Percentiles rank a stretch among this genome's conserved stretches.
These are phyloP conservation scores for Diaporthe citrichinensis DNA, from an alignment of 2,329 filamentous ascomycete genomes.

Conservation along the genomic window DNA sequence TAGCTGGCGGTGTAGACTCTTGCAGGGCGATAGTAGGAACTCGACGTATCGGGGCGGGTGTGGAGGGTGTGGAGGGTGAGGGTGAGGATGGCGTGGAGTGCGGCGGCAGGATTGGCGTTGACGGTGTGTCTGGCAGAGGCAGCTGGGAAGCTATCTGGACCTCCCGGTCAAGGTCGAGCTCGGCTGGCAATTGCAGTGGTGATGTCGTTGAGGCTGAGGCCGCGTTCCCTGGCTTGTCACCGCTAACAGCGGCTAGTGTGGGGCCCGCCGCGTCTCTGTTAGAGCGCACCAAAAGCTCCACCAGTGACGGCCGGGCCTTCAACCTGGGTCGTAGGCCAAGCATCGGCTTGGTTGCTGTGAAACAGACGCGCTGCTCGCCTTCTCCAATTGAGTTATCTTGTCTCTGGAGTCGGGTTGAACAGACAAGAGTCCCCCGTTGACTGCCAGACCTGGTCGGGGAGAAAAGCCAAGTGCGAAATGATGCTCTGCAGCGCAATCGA, in stretches of 20 bases:
- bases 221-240: conserved; percentile 17
- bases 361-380: conserved; percentile 13
- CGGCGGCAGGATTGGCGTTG: conserved; percentile 49
- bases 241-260: conserved; percentile 26
- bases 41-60: conserved; percentile 51
- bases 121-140: conserved; percentile 59
- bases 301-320: conserved; percentile 66
- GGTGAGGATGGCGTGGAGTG: conserved; percentile 49
- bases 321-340: conserved; percentile 65
- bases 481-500: conserved; percentile 1
- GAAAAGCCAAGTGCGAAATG: conserved; percentile 13
- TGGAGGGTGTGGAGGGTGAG: conserved; percentile 47
- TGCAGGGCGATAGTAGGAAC: conserved; percentile 37
- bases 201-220: conserved; percentile 46
- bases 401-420: neutral
- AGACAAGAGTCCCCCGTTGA: neutral
- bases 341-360: conserved; percentile 53
- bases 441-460: conserved; percentile 8
- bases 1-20: conserved; percentile 49
- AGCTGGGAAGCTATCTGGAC: conserved; percentile 55
- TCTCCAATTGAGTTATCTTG: conserved; percentile 7
- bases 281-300: conserved; percentile 63
- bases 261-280: conserved; percentile 44
- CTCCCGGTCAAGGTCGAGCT: conserved; percentile 40
- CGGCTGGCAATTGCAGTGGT: conserved; percentile 44